A percentile compares a stretch with the other conserved stretches of the same genome.
phyloP scores from a whole-genome alignment of 1,284 basidiomycete species.

The Termitomyces sp. region DNA sequence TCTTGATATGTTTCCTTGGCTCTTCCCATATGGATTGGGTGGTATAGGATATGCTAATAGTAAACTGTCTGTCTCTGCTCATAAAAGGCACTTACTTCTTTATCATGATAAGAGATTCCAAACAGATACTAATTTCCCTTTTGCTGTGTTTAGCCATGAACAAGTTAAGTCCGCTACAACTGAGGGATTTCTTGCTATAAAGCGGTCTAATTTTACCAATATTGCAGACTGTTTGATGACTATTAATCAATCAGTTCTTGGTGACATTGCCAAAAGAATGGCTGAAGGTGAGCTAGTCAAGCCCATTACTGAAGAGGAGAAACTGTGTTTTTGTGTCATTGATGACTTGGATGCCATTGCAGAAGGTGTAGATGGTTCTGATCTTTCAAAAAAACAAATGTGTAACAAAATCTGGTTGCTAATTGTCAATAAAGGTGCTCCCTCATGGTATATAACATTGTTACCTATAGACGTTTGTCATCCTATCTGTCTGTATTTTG shows the following conservation, averaged over 20 bases:
- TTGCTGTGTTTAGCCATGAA: constrained; percentile 36
- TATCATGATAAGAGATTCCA: constrained; percentile 38
- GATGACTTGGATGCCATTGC: no score
- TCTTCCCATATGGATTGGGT: constrained; percentile 19
- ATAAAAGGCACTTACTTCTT: constrained; percentile 28
- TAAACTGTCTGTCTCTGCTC: no score
- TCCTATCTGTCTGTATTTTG: constrained; percentile 28
- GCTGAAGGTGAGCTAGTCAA: not conserved
- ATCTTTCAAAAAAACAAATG: constrained; percentile 13
- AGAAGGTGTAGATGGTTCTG: no score
- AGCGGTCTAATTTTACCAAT: constrained; percentile 20
- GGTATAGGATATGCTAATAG: constrained; percentile 14
- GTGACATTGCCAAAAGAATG: no score
- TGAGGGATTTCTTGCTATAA: constrained; percentile 27
- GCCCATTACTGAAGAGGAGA: not conserved
- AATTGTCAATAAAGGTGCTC: constrained; percentile 25
- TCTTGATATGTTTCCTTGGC: constrained; percentile 23
- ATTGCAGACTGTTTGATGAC: constrained; percentile 19
- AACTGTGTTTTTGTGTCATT: not conserved
- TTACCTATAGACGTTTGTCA: constrained; percentile 28
- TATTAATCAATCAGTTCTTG: no score
- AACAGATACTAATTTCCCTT: constrained; percentile 28
- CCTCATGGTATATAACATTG: constrained; percentile 34
- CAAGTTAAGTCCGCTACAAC: constrained; percentile 28
- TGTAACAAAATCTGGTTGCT: constrained; percentile 35